A percentile compares a stretch with the other conserved stretches of the same genome.
Evolutionary conservation across 2,329 filamentous ascomycete genomes (phyloP).

Genomic region (Clarireedia hainanense): DNA sequence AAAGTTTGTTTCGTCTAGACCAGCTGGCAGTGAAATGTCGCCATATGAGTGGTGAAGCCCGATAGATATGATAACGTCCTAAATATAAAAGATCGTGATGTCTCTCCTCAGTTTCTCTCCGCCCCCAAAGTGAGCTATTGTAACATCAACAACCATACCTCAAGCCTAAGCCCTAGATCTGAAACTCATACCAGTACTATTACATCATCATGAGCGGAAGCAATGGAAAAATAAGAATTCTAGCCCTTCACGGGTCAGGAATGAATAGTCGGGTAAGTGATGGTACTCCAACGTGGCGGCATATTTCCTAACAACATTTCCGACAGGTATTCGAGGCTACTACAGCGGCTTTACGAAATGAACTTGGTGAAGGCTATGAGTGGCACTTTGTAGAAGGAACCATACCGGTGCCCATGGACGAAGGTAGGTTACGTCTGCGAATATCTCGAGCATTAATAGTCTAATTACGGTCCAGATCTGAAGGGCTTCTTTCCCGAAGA

Average conservation of each 20-base stretch:
- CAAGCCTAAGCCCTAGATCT: neutral
- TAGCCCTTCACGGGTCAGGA: neutral
- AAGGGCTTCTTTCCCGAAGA: neutral
- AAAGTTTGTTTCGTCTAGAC: no score
- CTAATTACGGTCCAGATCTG: neutral
- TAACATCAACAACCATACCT: neutral
- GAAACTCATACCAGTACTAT: neutral
- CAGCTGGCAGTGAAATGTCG: no score
- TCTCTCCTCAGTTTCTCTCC: no score
- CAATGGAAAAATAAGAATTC: neutral
- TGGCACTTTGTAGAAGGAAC: constrained; percentile 13
- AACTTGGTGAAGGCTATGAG: constrained; percentile 10
- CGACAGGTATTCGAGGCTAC: neutral
- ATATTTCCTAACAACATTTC: no score
- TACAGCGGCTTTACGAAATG: constrained; percentile 12
- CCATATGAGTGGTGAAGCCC: no score
- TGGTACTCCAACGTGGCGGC: neutral
- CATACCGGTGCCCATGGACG: neutral
- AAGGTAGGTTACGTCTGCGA: neutral
- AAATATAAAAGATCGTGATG: no score
- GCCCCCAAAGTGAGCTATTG: no score
- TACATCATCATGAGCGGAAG: neutral
- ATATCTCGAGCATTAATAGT: neutral
- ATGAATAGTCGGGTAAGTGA: neutral
- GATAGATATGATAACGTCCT: no score